These are phyloP conservation scores for Dictyostelium intermedium DNA, from an alignment of 78 protist genomes.

Conservation along the genomic window DNA sequence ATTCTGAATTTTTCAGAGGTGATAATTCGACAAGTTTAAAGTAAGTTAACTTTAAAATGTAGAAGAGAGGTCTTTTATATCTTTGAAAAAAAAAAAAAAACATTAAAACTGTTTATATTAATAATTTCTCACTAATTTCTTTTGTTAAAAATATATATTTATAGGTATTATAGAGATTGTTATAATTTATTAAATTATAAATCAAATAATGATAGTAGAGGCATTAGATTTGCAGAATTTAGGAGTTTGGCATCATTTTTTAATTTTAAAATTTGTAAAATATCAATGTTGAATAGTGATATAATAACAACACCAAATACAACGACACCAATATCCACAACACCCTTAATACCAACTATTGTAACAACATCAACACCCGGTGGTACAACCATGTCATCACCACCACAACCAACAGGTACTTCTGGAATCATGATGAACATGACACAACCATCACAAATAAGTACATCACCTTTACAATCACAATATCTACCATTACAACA, in stretches of 20 bases:
- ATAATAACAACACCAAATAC: not conserved
- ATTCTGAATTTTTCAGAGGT: conserved; percentile 48
- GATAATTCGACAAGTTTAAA: conserved; percentile 60
- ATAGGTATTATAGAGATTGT: conserved; percentile 48
- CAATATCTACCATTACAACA: not conserved
- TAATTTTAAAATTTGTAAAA: conserved; percentile 38
- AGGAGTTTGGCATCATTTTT: conserved; percentile 55
- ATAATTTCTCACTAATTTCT: too few relatives aligned
- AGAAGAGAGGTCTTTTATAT: too few relatives aligned
- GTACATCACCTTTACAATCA: not conserved
- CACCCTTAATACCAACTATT: not conserved
- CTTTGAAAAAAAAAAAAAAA: too few relatives aligned
- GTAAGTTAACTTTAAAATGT: too few relatives aligned
- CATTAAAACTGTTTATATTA: too few relatives aligned
- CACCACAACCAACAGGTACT: not conserved
- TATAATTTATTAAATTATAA: conserved; percentile 61
- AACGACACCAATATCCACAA: not conserved
- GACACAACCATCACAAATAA: not conserved
- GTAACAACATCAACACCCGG: not conserved
- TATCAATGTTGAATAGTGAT: not conserved
- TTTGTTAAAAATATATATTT: not conserved
- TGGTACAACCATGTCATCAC: not conserved
- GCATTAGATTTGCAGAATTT: conserved; percentile 57
- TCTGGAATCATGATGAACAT: not conserved
- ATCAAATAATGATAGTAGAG: conserved; percentile 22